These are phyloP conservation scores for Paecilomyces sp. DNA, from an alignment of 2,329 filamentous ascomycete genomes.

Conservation along the genomic window DNA sequence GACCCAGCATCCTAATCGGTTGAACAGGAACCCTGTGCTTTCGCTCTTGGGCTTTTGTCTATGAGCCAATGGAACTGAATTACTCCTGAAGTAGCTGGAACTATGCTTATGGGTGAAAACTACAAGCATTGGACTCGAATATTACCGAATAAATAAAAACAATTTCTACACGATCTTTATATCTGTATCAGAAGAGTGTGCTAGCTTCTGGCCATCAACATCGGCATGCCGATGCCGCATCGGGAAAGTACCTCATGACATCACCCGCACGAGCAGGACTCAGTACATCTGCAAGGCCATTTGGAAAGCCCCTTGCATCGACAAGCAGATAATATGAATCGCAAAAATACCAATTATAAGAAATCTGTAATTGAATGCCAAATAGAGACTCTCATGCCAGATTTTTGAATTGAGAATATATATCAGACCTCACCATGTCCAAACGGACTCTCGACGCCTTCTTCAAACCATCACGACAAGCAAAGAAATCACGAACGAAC, in stretches of 20 bases:
- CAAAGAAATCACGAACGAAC: constrained; percentile 24
- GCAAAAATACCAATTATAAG: no score
- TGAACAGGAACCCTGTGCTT: no score
- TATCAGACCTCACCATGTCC: constrained; percentile 16
- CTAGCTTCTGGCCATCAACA: not conserved
- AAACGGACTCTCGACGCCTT: constrained; percentile 65
- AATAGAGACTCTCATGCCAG: no score
- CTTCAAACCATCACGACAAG: constrained; percentile 45
- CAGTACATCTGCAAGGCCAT: not conserved
- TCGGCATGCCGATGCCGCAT: not conserved
- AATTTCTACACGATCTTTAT: not conserved
- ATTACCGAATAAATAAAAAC: no score
- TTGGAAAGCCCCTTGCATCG: not conserved
- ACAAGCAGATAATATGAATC: not conserved
- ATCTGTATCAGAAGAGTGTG: not conserved
- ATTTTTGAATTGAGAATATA: not conserved
- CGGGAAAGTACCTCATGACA: not conserved
- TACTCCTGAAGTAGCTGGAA: no score
- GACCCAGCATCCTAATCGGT: no score
- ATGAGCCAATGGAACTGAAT: no score
- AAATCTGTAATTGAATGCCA: no score
- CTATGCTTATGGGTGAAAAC: no score
- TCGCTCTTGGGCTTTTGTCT: no score
- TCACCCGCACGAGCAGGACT: not conserved
- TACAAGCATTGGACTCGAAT: no score